phyloP scores from a whole-genome alignment of 163 green algal species.

The Chlorella variabilis region DNA sequence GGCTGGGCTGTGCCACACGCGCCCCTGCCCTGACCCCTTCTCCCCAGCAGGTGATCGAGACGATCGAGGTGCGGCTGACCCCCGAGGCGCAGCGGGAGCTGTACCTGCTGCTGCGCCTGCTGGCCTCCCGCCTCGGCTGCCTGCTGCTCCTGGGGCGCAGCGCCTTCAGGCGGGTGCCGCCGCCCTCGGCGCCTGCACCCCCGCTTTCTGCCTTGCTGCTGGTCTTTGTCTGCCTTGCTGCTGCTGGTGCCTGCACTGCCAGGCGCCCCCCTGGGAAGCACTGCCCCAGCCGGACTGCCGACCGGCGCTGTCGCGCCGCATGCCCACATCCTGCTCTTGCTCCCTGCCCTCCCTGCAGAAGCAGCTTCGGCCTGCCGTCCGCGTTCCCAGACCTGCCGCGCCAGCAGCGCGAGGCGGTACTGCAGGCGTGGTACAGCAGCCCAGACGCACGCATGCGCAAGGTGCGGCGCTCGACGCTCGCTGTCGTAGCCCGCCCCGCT shows the following conservation, averaged over 20 bases:
- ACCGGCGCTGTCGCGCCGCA: too few relatives aligned
- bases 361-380: neutral
- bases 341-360: slow-evolving; percentile 11
- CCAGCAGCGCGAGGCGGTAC: slow-evolving; percentile 44
- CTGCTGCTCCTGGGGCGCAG: slow-evolving; percentile 32
- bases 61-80: slow-evolving; percentile 6
- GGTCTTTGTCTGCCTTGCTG: neutral
- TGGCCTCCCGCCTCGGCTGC: slow-evolving; percentile 31
- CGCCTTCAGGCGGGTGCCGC: neutral
- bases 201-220: neutral
- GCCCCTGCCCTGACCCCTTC: too few relatives aligned
- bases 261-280: neutral
- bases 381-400: slow-evolving; percentile 53
- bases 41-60: slow-evolving; percentile 31
- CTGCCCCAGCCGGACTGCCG: neutral
- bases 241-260: too few relatives aligned
- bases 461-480: neutral
- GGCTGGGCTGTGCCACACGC: too few relatives aligned
- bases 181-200: too few relatives aligned
- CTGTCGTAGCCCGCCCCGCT: neutral
- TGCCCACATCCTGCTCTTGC: neutral
- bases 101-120: slow-evolving; percentile 42
- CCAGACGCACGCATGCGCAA: slow-evolving; percentile 28
- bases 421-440: slow-evolving; percentile 53
- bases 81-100: slow-evolving; percentile 19